Percentiles rank a stretch among this genome's conserved stretches.
Evolutionary conservation across 768 basidiomycete species (phyloP).

Genomic region (button mushroom (Agaricus bisporus)): DNA sequence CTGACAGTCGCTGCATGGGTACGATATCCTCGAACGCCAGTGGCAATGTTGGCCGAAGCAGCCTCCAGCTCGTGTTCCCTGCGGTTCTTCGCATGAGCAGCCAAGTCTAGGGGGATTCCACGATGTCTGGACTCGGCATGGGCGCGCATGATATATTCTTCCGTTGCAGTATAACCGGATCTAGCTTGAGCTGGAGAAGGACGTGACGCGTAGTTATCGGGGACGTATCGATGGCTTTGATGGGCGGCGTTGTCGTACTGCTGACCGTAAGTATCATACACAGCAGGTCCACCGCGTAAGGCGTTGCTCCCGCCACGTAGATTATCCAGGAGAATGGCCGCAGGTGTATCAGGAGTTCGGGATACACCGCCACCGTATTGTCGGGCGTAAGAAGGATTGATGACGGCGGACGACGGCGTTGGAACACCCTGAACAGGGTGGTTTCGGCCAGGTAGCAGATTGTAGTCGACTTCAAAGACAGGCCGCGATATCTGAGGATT

Average conservation of each 20-base stretch:
- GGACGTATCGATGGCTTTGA: slow-evolving; percentile 23
- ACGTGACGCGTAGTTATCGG: slow-evolving; percentile 13
- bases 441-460: slow-evolving; percentile 24
- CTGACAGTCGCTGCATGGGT: slow-evolving; percentile 23
- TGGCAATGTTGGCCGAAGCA: slow-evolving; percentile 25
- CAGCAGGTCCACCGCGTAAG: slow-evolving; percentile 10
- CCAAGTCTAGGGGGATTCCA: slow-evolving; percentile 30
- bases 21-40: slow-evolving; percentile 38
- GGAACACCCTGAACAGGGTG: slow-evolving; percentile 12
- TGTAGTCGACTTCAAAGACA: slow-evolving; percentile 33
- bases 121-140: slow-evolving; percentile 32
- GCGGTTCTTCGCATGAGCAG: slow-evolving; percentile 16
- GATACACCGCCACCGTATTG: not conserved
- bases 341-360: slow-evolving; percentile 27
- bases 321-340: slow-evolving; percentile 32
- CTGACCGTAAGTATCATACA: not conserved
- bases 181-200: slow-evolving; percentile 20
- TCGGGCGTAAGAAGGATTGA: not conserved
- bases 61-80: slow-evolving; percentile 15
- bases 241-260: not conserved
- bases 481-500: not conserved
- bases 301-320: slow-evolving; percentile 20
- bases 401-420: slow-evolving; percentile 6
- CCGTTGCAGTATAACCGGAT: slow-evolving; percentile 62
- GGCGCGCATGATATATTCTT: slow-evolving; percentile 63